These are phyloP conservation scores for Solanum sparsipilum DNA, from an alignment of 257 asterid species.

Conservation along the genomic window DNA sequence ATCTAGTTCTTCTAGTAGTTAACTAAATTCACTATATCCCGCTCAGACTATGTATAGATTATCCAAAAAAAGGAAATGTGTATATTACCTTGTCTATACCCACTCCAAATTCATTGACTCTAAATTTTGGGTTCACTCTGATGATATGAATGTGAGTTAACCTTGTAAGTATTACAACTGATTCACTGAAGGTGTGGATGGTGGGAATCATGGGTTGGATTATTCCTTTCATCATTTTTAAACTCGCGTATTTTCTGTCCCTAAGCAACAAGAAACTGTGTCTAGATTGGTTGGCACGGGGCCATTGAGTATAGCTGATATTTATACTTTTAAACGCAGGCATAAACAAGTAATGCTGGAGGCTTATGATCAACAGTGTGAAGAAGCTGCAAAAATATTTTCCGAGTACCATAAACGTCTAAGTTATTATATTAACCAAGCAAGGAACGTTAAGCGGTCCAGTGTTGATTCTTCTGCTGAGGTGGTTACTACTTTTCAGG, in stretches of 20 bases:
- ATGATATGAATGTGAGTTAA: background rate
- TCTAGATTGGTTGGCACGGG: background rate
- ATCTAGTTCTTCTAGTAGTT: background rate
- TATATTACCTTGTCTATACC: background rate
- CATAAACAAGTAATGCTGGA: conserved; percentile 95
- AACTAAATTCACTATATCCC: background rate
- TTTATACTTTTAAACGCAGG: conserved; percentile 30
- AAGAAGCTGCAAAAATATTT: conserved; percentile 96
- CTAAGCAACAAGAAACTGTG: background rate
- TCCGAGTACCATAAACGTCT: conserved; percentile 92
- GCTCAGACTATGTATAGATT: background rate
- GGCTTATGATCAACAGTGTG: conserved; percentile 90
- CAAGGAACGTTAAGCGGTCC: conserved; percentile 68
- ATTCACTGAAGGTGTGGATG: background rate
- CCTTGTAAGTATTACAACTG: background rate
- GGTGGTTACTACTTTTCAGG: conserved; percentile 69
- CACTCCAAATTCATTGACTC: background rate
- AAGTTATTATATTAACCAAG: conserved; percentile 64
- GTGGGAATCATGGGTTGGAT: background rate
- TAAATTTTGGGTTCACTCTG: background rate
- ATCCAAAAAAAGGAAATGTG: background rate
- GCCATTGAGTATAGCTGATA: background rate
- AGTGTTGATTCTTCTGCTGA: conserved; percentile 47
- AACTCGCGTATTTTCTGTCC: background rate
- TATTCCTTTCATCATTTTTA: background rate